These are phyloP conservation scores for Aspergillus sp. DNA, from an alignment of 2,329 filamentous ascomycete genomes.

Conservation along the genomic window DNA sequence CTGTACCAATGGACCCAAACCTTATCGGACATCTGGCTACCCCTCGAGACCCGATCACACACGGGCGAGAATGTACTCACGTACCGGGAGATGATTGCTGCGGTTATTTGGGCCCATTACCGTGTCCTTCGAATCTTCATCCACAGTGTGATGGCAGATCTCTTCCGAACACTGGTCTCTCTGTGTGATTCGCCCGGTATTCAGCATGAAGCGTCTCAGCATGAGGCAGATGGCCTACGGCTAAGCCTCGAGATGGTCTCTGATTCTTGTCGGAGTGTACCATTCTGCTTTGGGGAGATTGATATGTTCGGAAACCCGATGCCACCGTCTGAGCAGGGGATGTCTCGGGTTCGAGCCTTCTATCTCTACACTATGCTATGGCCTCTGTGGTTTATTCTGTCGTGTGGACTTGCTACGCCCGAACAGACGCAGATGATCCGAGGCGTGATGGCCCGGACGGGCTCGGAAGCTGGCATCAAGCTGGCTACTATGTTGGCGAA, in stretches of 20 bases:
- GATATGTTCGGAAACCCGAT: slow-evolving; percentile 34
- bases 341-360: slow-evolving; percentile 31
- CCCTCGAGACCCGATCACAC: slow-evolving; percentile 32
- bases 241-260: slow-evolving; percentile 37
- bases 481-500: slow-evolving; percentile 34
- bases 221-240: slow-evolving; percentile 15
- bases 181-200: slow-evolving; percentile 15
- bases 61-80: slow-evolving; percentile 35
- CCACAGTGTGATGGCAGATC: slow-evolving; percentile 32
- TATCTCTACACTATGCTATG: slow-evolving; percentile 38
- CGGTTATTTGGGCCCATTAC: slow-evolving; percentile 40
- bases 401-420: slow-evolving; percentile 35
- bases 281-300: slow-evolving; percentile 36
- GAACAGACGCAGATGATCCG: slow-evolving; percentile 33
- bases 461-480: slow-evolving; percentile 38
- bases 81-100: slow-evolving; percentile 32
- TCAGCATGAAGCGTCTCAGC: slow-evolving; percentile 3
- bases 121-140: slow-evolving; percentile 38
- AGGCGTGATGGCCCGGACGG: slow-evolving; percentile 29
- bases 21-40: slow-evolving; percentile 37
- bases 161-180: slow-evolving; percentile 24
- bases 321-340: slow-evolving; percentile 15
- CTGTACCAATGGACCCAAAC: slow-evolving; percentile 34
- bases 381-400: slow-evolving; percentile 42
- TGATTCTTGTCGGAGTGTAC: slow-evolving; percentile 39